Evolutionary conservation across 208 protist species (phyloP).

Genomic region (Trypanosoma cruzi): DNA sequence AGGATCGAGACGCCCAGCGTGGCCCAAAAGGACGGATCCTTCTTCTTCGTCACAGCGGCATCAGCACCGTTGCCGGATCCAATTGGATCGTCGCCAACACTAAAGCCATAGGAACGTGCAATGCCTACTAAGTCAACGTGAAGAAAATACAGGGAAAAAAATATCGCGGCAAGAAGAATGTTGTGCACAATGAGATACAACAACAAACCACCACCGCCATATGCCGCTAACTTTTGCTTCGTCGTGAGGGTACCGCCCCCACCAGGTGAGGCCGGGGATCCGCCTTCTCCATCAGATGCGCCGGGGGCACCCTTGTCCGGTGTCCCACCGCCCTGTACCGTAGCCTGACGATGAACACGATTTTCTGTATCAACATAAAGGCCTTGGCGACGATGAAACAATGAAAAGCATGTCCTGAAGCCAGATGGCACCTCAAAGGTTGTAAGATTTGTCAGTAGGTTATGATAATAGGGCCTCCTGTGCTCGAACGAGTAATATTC

Average conservation of each 20-base stretch:
- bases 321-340: not conserved
- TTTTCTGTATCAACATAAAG: conserved; percentile 48
- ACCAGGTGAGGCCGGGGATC: not conserved
- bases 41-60: conserved; percentile 25
- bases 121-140: conserved; percentile 67
- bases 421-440: conserved; percentile 71
- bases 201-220: conserved; percentile 77
- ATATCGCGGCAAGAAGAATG: conserved; percentile 47
- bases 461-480: conserved; percentile 76
- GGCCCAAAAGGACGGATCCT: conserved; percentile 60
- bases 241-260: conserved; percentile 7
- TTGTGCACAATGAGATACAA: conserved; percentile 86
- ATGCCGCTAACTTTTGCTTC: conserved; percentile 71
- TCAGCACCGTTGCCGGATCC: conserved; percentile 20
- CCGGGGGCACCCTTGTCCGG: not conserved
- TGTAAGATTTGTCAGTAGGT: conserved; percentile 59
- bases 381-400: conserved; percentile 47
- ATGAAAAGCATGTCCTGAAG: conserved; percentile 77
- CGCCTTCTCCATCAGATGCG: not conserved
- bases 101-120: conserved; percentile 70
- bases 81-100: conserved; percentile 32
- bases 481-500: conserved; percentile 73
- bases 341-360: conserved; percentile 36
- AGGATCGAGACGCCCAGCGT: conserved; percentile 66
- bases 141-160: conserved; percentile 74